Evolutionary conservation across 2,329 filamentous ascomycete species (phyloP).

Genomic region (Sporothrix luriei): DNA sequence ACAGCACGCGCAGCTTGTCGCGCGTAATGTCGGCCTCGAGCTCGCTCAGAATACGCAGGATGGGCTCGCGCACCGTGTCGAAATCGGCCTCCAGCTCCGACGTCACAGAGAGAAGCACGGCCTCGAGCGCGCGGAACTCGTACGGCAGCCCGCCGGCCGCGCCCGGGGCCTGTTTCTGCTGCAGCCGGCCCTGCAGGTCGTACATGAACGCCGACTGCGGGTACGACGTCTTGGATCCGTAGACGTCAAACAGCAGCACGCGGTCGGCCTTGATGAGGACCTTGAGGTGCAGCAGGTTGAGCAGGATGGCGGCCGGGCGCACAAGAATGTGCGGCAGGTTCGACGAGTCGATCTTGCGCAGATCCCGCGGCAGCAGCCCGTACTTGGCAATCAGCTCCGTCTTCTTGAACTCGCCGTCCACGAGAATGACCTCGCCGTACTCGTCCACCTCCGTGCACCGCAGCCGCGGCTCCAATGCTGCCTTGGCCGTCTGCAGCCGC

Average conservation of each 20-base stretch:
- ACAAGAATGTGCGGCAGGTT: slow-evolving; percentile 94
- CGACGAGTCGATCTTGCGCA: slow-evolving; percentile 96
- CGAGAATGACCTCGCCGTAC: slow-evolving; percentile 84
- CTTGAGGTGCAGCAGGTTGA: slow-evolving; percentile 94
- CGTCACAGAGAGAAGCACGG: slow-evolving; percentile 91
- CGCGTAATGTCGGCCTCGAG: slow-evolving; percentile 96
- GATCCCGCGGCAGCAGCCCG: slow-evolving; percentile 86
- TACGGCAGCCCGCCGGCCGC: slow-evolving; percentile 65
- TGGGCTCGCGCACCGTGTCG: slow-evolving; percentile 87
- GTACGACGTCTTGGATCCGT: slow-evolving; percentile 91
- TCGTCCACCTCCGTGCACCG: slow-evolving; percentile 95
- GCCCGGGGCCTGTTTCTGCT: slow-evolving; percentile 61
- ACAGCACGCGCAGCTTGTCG: slow-evolving; percentile 84
- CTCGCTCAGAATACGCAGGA: slow-evolving; percentile 83
- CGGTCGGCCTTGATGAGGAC: slow-evolving; percentile 94
- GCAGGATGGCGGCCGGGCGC: slow-evolving; percentile 86
- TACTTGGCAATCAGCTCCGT: slow-evolving; percentile 97
- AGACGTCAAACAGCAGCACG: slow-evolving; percentile 90
- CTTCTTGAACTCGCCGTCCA: slow-evolving; percentile 97
- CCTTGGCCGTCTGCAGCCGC: slow-evolving; percentile 71
- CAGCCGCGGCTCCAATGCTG: slow-evolving; percentile 79
- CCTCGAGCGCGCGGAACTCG: slow-evolving; percentile 93
- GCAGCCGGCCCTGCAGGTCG: slow-evolving; percentile 88
- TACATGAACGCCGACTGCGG: slow-evolving; percentile 98
- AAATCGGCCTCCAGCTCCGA: slow-evolving; percentile 91